These are phyloP conservation scores for Tetrapisispora arboricola DNA, from an alignment of 805 yeast species.

Conservation along the genomic window DNA sequence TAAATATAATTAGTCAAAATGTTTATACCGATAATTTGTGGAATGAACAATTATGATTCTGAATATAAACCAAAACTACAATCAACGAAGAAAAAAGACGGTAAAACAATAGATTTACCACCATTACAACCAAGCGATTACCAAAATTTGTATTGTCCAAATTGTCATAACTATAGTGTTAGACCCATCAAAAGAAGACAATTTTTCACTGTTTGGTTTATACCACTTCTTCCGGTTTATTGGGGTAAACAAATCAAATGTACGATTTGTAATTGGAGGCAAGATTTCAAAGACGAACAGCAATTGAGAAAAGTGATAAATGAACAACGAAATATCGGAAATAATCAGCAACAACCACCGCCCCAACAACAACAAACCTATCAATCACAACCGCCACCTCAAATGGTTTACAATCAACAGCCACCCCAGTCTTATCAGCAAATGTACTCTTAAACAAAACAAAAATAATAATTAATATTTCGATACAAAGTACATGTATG, in stretches of 20 bases:
- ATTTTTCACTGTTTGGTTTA: conserved; percentile 43
- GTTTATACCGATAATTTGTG: conserved; percentile 28
- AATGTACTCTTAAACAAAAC: not conserved
- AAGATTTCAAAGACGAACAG: conserved; percentile 26
- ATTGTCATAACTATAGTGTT: conserved; percentile 49
- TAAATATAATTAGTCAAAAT: not conserved
- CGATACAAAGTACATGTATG: no score
- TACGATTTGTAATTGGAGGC: conserved; percentile 41
- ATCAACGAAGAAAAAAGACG: not conserved
- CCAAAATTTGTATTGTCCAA: conserved; percentile 37
- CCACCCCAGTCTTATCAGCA: conserved; percentile 1
- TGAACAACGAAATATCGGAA: conserved; percentile 1
- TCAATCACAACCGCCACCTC: conserved; percentile 1
- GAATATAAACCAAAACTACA: conserved; percentile 10
- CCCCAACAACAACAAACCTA: conserved; percentile 1
- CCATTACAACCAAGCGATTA: conserved; percentile 7
- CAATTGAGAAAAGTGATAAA: conserved; percentile 25
- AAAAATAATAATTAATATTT: not conserved
- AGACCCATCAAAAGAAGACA: conserved; percentile 42
- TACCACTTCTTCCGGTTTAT: conserved; percentile 45
- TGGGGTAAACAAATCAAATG: conserved; percentile 44
- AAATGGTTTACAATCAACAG: not conserved
- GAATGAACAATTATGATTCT: conserved; percentile 26
- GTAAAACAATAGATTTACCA: not conserved
- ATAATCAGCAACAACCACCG: not conserved